Evolutionary conservation across 2,329 filamentous ascomycete genomes (phyloP), one percentile per base, ranked within the genome.

Genomic region (Cladosporium sp.): DNA sequence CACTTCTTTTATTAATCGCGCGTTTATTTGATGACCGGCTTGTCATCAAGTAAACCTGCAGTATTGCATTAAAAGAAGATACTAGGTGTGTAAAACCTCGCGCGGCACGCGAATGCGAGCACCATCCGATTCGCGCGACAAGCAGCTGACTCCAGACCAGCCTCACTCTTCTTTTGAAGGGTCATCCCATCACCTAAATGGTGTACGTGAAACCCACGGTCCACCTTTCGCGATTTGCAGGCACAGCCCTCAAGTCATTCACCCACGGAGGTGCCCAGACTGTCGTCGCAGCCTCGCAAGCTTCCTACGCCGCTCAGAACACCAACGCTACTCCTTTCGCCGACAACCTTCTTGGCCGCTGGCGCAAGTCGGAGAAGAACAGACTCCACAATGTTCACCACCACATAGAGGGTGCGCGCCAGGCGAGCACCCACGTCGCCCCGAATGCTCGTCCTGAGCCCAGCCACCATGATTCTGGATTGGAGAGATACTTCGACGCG

Each of bases 11-110:
- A 45, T 45, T 31, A 43, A 58, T 73, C 72, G 89, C 89, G 89
- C 89, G 89, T 95, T 89, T 78, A 86, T 69, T 95, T 93, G 89
- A 79, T 88, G 87, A 84, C 85, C 75, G 18, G 68, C 57, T 61
- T 70, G 86, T 89, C 91, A 89, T 95, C 89, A 92, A 89, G 95
- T 95, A 91, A 95, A 93, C 89, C 89, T 96, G 91, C 89, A 91
- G 77, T 76, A 53, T 54, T 57, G 54, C 46, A 50, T 44, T 57
- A 46, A 28, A 38, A 37, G 49, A 40, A 40, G 40, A 38, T 19
- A 37, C 32, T n/a, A 49, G 37, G 46, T 49, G 42, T 16, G 46
- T 19, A 16, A 22, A n/a, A 35, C 42, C 41, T 44, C 22, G 46
- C 28, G 33, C 35, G 18, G 38, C 53, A 52, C 34, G 32, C 51